These are phyloP conservation scores for Paramecium sonneborni DNA, from an alignment of 73 alveolate genomes.

Conservation along the genomic window DNA sequence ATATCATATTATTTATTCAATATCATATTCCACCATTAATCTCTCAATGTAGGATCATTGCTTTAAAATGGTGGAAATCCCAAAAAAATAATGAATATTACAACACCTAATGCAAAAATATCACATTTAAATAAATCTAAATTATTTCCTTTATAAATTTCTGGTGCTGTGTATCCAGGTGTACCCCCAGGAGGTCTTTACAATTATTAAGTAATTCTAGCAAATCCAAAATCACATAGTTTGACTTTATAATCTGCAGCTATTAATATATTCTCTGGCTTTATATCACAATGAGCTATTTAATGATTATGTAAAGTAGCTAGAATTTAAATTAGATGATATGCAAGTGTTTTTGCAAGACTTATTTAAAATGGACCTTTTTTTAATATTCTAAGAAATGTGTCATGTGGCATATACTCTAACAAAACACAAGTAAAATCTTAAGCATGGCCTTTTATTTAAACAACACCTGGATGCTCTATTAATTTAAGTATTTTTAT, in stretches of 20 bases:
- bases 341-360: background rate
- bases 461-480: background rate
- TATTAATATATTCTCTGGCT: slow-evolving; percentile 40
- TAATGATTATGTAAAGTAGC: background rate
- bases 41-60: slow-evolving; percentile 1
- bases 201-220: background rate
- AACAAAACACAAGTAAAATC: slow-evolving; percentile 20
- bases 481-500: slow-evolving; percentile 9
- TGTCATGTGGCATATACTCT: slow-evolving; percentile 53
- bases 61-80: slow-evolving; percentile 53
- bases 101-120: slow-evolving; percentile 51
- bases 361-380: slow-evolving; percentile 23
- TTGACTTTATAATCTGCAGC: background rate
- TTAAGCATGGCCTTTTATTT: slow-evolving; percentile 21
- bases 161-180: slow-evolving; percentile 55
- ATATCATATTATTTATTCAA: background rate
- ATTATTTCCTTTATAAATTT: background rate
- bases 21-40: slow-evolving; percentile 51
- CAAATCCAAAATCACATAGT: slow-evolving; percentile 45
- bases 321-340: background rate
- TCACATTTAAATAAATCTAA: slow-evolving; percentile 40
- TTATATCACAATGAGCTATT: slow-evolving; percentile 52
- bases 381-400: background rate
- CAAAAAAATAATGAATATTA: background rate
- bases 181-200: slow-evolving; percentile 54